Evolutionary conservation across 768 basidiomycete genomes (phyloP).

Genomic region (Dioszegia hungarica): DNA sequence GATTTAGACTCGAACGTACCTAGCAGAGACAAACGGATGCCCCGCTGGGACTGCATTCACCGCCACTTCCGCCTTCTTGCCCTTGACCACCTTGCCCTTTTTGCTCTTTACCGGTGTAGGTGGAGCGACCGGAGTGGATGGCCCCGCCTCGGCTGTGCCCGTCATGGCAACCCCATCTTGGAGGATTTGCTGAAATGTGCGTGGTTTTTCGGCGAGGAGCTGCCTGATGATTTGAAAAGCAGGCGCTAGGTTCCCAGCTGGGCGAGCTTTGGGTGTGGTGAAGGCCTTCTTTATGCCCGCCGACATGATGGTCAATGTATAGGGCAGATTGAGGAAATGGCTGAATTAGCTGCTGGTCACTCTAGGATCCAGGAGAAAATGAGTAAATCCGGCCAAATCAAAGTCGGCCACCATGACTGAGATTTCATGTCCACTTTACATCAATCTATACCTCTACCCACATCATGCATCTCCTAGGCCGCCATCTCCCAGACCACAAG

Average conservation of each 20-base stretch:
- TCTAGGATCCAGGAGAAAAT: too few relatives aligned
- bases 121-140: not conserved
- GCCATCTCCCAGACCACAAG: slow-evolving; percentile 70
- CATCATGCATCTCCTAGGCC: slow-evolving; percentile 73
- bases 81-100: not conserved
- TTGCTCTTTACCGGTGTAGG: not conserved
- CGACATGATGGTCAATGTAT: too few relatives aligned
- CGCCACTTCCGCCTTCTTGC: slow-evolving; percentile 1
- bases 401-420: too few relatives aligned
- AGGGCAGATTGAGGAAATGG: slow-evolving; percentile 1
- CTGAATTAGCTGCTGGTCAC: too few relatives aligned
- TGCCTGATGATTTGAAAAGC: slow-evolving; percentile 16
- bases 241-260: not conserved
- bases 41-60: slow-evolving; percentile 22
- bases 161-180: slow-evolving; percentile 1
- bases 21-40: slow-evolving; percentile 33
- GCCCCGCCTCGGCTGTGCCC: not conserved
- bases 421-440: too few relatives aligned
- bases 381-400: too few relatives aligned
- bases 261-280: not conserved
- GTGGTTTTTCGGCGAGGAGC: slow-evolving; percentile 11
- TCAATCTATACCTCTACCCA: too few relatives aligned
- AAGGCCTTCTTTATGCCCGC: too few relatives aligned
- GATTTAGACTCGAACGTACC: slow-evolving; percentile 16
- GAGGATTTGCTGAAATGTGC: slow-evolving; percentile 18